Evolutionary conservation across 495 filamentous ascomycete genomes (phyloP), one percentile per base, ranked within the genome.

Genomic region (Penicillium canariense): DNA sequence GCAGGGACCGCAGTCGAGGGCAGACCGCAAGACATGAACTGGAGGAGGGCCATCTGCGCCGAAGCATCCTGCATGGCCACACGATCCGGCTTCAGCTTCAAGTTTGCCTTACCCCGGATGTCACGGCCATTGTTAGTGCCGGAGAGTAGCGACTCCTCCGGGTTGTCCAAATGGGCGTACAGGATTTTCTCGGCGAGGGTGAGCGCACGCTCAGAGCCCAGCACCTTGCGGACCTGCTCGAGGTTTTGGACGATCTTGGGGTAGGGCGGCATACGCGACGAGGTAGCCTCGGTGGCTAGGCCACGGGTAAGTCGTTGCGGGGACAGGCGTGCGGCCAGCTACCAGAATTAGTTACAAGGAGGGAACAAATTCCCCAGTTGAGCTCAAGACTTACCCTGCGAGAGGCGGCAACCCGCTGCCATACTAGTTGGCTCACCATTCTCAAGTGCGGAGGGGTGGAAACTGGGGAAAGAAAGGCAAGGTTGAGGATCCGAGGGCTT

Each of bases 21-120:
- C 17, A 97, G 78, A 55, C 88, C 89, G 68, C 94, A 97, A 20
- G 90, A 89, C 93, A 98, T 98, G 81, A 98, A 98, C 72, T 98
- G 94, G 43, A 98, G 74, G 53, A 98, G 74, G 11, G 94, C 94
- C 94, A 97, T 98, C 73, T 98, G 94, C 14, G 94, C 94, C 1
- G 91, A 96, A 26, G 94, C 94, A 81, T 98, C 94, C 71, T 98
- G 94, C 94, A 97, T 97, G 39, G 95, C 95, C 52, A 98, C 94
- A 47, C 94, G 80, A 68, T 98, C 94, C 3, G 95, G 94, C 77
- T 96, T 96, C 73, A 98, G 86, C 79, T 97, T 96, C 71, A 98
- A 80, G 71, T 93, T 96, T 50, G 92, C 94, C 60, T 83, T 85
- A 54, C 92, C 94, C 40, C 94, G 84, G 54, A 97, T 86, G 63